Evolutionary conservation across 495 filamentous ascomycete genomes (phyloP), one percentile per base, ranked within the genome.

Genomic region (Penicillium canescens): DNA sequence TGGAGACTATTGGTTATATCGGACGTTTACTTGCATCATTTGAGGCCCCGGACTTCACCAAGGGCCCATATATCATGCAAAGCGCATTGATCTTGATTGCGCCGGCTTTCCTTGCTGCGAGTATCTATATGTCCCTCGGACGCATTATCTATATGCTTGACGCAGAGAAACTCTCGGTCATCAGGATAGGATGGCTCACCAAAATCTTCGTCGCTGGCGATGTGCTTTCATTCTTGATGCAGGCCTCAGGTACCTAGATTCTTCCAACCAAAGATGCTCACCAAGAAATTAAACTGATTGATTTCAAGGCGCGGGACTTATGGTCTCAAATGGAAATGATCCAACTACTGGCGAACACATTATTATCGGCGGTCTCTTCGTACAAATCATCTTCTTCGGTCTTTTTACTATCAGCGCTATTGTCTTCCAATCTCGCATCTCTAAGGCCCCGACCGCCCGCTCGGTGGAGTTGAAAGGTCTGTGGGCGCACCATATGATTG

Each of bases 91-190:
- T 80, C 26, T 67, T 83, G 8, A 64, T 82, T 23, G 75, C 77
- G 1, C 80, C 79, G 6, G 78, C 76, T 11, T 68, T 81, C 41
- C 71, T 77, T 37, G 78, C 81, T 0, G 81, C 81, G 0, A 78
- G 76, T 1, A 77, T 84, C 26, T 83, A 83, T 59, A 84, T 82
- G 78, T 69, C 72, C 7, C 76, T 84, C 7, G 82, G 76, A 0
- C 72, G 81, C 0, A 62, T 83, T 12, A 79, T 83, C 38, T 20
- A 36, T 6, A 65, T 78, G 51, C 52, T 79, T 1, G 62, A 75
- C 4, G 78, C 63, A 1, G 68, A 78, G 46, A 37, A 67, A 26
- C 59, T 66, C 54, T 73, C 75, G 0, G n/a, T 79, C 0, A 65
- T 83, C 40, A 57, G 47, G 0, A 41, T 66, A 10, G 65, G 41